These are phyloP conservation scores for Eustoma russellianum DNA, from an alignment of 257 asterid species.

Conservation along the genomic window DNA sequence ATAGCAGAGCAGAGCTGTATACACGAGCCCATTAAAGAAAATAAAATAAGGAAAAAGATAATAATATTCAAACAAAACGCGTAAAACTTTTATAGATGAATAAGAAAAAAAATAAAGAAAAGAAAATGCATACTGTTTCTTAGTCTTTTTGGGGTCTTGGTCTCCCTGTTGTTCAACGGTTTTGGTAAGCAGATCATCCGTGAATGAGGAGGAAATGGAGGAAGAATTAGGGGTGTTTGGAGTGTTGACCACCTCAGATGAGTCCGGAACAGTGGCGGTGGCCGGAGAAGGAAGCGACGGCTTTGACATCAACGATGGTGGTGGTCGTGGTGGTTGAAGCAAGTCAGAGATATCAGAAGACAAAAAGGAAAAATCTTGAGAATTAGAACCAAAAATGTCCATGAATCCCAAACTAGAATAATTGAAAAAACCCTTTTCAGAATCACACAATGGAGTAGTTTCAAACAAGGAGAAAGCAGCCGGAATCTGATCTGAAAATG, in stretches of 20 bases:
- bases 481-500: conserved; percentile 34
- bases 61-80: too few species aligned
- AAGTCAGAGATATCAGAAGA: conserved; percentile 13
- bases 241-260: conserved; percentile 15
- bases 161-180: too few species aligned
- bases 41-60: too few species aligned
- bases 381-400: conserved; percentile 13
- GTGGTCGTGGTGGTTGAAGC: not conserved
- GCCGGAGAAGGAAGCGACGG: conserved; percentile 12
- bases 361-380: conserved; percentile 10
- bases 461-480: conserved; percentile 13
- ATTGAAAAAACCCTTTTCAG: conserved; percentile 4
- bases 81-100: too few species aligned
- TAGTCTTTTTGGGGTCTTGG: too few species aligned
- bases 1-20: too few species aligned
- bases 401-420: conserved; percentile 11
- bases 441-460: conserved; percentile 11
- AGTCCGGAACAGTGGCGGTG: conserved; percentile 4
- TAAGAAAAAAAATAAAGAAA: too few species aligned
- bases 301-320: not conserved
- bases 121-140: too few species aligned
- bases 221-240: conserved; percentile 60
- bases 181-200: too few species aligned
- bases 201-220: conserved; percentile 48
- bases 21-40: too few species aligned